Evolutionary conservation across 208 protist species (phyloP).

Genomic region (Leishmania guyanensis): DNA sequence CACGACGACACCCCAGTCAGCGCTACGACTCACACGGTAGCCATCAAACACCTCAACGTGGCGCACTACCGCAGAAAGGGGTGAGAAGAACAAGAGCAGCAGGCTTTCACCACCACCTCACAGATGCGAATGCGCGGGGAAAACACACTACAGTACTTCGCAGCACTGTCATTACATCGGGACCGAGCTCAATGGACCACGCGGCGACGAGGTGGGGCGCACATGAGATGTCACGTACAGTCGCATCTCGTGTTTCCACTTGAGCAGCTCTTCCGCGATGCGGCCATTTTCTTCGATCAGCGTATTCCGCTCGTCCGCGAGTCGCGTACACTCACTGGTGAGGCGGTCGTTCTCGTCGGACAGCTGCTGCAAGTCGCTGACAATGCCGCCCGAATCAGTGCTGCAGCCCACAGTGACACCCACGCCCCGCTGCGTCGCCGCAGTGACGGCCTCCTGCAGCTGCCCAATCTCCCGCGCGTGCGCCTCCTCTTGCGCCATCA

Average conservation of each 20-base stretch:
- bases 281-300: constrained; percentile 58
- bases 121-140: neutral
- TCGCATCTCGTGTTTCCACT: constrained; percentile 60
- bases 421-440: constrained; percentile 11
- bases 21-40: neutral
- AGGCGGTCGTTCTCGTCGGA: constrained; percentile 57
- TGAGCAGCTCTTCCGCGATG: constrained; percentile 54
- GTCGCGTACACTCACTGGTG: constrained; percentile 47
- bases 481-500: constrained; percentile 48
- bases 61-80: neutral
- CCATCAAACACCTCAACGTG: neutral
- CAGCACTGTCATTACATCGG: neutral
- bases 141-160: neutral
- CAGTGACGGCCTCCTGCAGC: constrained; percentile 29
- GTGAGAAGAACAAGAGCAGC: neutral
- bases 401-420: neutral
- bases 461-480: constrained; percentile 32
- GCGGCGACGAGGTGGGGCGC: constrained; percentile 21
- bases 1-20: neutral
- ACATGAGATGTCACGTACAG: constrained; percentile 30
- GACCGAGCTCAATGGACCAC: neutral
- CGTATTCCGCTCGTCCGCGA: constrained; percentile 41
- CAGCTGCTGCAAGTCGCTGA: constrained; percentile 39
- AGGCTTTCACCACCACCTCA: neutral
- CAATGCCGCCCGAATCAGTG: constrained; percentile 14